These are phyloP conservation scores for Phaeodactylum tricornutum DNA, from an alignment of 108 stramenopile genomes.

Conservation along the genomic window DNA sequence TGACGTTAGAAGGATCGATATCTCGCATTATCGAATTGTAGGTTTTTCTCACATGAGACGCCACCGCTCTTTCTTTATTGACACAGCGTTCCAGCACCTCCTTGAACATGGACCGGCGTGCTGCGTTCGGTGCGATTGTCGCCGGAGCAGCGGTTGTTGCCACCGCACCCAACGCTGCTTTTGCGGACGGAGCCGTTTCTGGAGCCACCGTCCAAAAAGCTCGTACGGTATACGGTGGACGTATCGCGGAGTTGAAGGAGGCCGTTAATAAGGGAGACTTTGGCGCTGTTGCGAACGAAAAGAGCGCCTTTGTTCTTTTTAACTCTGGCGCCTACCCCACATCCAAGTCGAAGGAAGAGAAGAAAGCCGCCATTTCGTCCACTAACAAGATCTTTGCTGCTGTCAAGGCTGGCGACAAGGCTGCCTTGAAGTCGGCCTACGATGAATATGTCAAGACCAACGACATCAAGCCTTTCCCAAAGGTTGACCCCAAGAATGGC, in stretches of 20 bases:
- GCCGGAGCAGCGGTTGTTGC: constrained; percentile 54
- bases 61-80: background rate
- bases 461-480: constrained; percentile 24
- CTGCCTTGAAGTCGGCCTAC: constrained; percentile 66
- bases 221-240: constrained; percentile 74
- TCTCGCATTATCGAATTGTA: no score
- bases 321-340: constrained; percentile 82
- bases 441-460: constrained; percentile 43
- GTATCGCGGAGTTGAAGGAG: constrained; percentile 72
- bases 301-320: constrained; percentile 91
- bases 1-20: no score
- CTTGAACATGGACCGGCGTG: constrained; percentile 83
- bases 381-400: constrained; percentile 80
- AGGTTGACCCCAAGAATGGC: constrained; percentile 29
- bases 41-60: no score
- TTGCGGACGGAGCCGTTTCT: constrained; percentile 86
- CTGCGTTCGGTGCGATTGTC: constrained; percentile 75
- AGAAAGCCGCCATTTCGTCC: constrained; percentile 55
- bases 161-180: constrained; percentile 50
- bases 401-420: constrained; percentile 65
- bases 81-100: constrained; percentile 65
- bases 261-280: constrained; percentile 84
- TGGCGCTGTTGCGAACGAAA: constrained; percentile 78
- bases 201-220: constrained; percentile 60
- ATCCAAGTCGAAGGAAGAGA: constrained; percentile 53